A percentile compares a stretch with the other conserved stretches of the same genome.
Evolutionary conservation across 208 protist species (phyloP).

Genomic region (Acanthamoeba castellanii): DNA sequence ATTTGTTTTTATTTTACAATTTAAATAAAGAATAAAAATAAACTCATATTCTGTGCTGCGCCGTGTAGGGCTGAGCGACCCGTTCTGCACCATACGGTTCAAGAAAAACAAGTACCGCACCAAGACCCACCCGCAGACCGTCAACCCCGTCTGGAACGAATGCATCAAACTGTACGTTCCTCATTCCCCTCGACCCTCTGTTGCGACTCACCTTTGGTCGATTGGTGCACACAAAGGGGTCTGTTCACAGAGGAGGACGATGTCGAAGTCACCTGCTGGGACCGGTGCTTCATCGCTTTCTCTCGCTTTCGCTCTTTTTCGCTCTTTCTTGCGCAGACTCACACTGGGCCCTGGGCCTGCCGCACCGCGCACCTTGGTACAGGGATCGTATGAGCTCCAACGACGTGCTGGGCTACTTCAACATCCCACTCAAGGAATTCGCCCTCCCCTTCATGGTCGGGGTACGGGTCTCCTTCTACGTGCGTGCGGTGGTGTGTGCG

Average conservation of each 20-base stretch:
- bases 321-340: too few species aligned
- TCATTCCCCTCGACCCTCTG: background rate
- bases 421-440: slow-evolving; percentile 32
- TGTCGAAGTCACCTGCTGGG: slow-evolving; percentile 30
- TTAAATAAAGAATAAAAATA: background rate
- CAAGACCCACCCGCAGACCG: slow-evolving; percentile 45
- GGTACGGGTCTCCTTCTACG: background rate
- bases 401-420: slow-evolving; percentile 32
- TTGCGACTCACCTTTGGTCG: background rate
- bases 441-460: slow-evolving; percentile 58
- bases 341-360: background rate
- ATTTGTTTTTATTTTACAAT: background rate
- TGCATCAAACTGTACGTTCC: slow-evolving; percentile 25
- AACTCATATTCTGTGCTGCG: background rate
- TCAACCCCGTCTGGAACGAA: slow-evolving; percentile 53
- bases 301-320: background rate
- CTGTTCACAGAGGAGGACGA: slow-evolving; percentile 36
- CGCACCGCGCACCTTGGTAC: too few species aligned
- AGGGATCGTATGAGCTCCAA: slow-evolving; percentile 49
- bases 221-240: background rate
- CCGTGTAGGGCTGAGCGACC: slow-evolving; percentile 23
- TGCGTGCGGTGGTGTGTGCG: background rate
- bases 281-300: background rate
- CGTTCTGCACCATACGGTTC: slow-evolving; percentile 38
- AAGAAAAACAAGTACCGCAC: slow-evolving; percentile 55